Evolutionary conservation across 179 eudicot genomes (phyloP).

Genomic region (Heliamphora pulchella): DNA sequence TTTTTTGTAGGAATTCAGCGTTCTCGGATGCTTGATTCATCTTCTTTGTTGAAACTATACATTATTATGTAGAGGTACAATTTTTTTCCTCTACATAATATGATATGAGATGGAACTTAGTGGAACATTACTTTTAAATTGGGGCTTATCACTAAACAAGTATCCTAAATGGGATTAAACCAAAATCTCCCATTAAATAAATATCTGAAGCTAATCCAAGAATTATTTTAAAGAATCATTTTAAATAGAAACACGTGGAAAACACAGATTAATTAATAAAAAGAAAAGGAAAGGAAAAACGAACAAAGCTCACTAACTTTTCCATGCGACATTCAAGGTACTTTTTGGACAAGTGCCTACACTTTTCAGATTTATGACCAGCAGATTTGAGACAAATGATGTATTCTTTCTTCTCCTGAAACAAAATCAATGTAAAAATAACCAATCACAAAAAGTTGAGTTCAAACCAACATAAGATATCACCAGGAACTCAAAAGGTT

Average conservation of each 20-base stretch:
- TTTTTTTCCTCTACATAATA: no score
- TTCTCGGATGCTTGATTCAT: no score
- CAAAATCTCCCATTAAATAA: no score
- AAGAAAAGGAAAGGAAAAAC: not conserved
- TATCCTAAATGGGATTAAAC: no score
- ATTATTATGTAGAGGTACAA: no score
- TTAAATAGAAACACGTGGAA: not conserved
- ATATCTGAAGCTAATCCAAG: no score
- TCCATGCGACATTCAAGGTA: conserved; percentile 91
- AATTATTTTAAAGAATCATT: no score
- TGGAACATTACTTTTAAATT: no score
- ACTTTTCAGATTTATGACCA: conserved; percentile 74
- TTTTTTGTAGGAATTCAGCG: no score
- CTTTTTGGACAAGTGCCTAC: conserved; percentile 66
- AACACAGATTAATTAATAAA: not conserved
- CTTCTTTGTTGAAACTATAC: no score
- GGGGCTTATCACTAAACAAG: no score
- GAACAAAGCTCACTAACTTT: conserved; percentile 46
- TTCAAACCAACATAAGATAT: not conserved
- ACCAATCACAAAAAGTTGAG: not conserved
- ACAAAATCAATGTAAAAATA: conserved; percentile 9
- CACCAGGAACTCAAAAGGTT: not conserved
- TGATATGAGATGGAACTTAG: no score
- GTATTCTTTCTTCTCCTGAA: conserved; percentile 82
- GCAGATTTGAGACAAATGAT: conserved; percentile 63